Evolutionary conservation across 768 basidiomycete species (phyloP), one percentile per base, ranked within the genome.

Genomic region (Hypholoma fasciculare): DNA sequence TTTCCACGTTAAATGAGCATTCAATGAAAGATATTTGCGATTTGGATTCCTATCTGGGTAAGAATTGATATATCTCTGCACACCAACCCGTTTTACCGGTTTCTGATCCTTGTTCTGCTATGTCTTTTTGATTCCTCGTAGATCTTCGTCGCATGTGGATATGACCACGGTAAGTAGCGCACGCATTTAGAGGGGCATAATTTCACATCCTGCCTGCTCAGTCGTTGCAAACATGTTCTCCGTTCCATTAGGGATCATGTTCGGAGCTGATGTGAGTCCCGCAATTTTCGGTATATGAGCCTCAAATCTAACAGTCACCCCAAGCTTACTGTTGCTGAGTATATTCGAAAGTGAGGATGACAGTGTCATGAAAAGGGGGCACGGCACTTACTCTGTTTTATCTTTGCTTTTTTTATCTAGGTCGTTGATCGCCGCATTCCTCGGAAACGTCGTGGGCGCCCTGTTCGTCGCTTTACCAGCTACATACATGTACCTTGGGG

Each of bases 221-320:
- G 87, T 88, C 9, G 73, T 88, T 26, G 89, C 89, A 17, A 90
- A 90, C 67, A 90, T 90, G 89, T 90, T 85, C 68, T 88, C 83
- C 3, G 72, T 90, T 7, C 87, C 87, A 0, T 68, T 90, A 38
- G 79, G 87, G 8, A 89, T 90, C 36, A 84, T 90, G 80, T 84
- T 89, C 64, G 81, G 84, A 20, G 85, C 87, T 26, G 71, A 83
- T 51, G 88, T 88, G 67, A 63, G 85, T 17, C 30, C 13, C 13
- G 27, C 20, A 11, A 20, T 19, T 20, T 26, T 17, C 20, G 46
- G 16, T 37, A n/a, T 52, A 42, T 59, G 52, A 66, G 20, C 5
- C 42, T 34, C 57, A 56, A 20, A 19, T 39, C 13, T 40, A 17
- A 44, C 14, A 38, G 12, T 14, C 19, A 37, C 56, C 50, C 50